phyloP scores from a whole-genome alignment of 176 grass and related monocot genomes.

The Tillandsia leiboldiana region DNA sequence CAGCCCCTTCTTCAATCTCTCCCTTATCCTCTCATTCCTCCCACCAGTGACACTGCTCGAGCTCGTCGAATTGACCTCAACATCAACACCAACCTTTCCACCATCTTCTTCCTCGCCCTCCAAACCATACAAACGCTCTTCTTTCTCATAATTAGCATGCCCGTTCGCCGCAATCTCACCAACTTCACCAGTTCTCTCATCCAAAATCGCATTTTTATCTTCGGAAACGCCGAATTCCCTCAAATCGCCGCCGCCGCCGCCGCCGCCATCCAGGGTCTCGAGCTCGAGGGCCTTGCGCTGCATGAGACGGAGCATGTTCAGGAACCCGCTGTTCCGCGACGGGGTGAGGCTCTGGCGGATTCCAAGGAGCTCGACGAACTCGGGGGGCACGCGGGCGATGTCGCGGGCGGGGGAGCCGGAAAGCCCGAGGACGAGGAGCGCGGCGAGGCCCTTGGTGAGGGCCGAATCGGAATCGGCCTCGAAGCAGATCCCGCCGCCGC shows the following conservation, averaged over 20 bases:
- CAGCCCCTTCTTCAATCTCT: slow-evolving; percentile 33
- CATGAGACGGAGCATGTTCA: slow-evolving; percentile 88
- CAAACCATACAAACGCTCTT: slow-evolving; percentile 7
- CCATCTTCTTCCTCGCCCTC: background rate
- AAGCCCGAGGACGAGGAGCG: slow-evolving; percentile 71
- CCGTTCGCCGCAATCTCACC: slow-evolving; percentile 4
- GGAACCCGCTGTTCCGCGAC: slow-evolving; percentile 66
- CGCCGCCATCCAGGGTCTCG: background rate
- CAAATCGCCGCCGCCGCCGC: background rate
- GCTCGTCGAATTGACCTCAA: background rate
- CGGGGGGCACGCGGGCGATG: slow-evolving; percentile 36
- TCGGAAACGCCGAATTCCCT: slow-evolving; percentile 1
- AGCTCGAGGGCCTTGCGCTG: slow-evolving; percentile 73
- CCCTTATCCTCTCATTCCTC: slow-evolving; percentile 56
- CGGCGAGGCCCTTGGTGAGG: slow-evolving; percentile 82
- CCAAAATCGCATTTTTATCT: background rate
- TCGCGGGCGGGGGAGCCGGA: slow-evolving; percentile 43
- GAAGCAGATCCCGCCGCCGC: slow-evolving; percentile 37
- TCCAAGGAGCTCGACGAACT: slow-evolving; percentile 68
- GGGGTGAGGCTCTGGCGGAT: slow-evolving; percentile 71
- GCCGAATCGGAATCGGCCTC: slow-evolving; percentile 77
- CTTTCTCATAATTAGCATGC: slow-evolving; percentile 7
- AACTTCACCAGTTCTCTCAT: slow-evolving; percentile 11
- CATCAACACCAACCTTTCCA: background rate
- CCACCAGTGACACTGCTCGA: slow-evolving; percentile 22